Base-by-base conservation (phyloP, 1,284 basidiomycete genomes). In the Bondarzewia mesenterica region DNA sequence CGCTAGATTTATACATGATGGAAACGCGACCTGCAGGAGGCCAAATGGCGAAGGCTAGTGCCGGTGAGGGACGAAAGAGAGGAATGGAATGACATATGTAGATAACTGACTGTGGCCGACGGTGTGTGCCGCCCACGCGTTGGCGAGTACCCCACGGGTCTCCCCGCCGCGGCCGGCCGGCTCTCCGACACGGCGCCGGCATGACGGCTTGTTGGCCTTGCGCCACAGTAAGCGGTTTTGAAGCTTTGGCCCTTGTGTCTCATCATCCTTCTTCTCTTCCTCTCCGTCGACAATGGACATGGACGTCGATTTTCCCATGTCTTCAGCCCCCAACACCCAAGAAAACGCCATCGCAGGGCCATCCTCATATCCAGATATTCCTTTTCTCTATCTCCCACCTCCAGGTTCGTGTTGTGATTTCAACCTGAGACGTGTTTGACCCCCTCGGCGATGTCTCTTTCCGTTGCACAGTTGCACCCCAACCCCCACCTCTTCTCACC, bases 401-500 rank as follows among this genome's bases (percentile, higher is more conserved):
- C 60, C 58, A 63, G 63, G 66, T 68, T 49, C 48, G 51, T 55
- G 41, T 42, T 39, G 41, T 25, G 15, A 3, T 23, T 12, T 14
- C 25, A 10, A 15, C 6, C 5, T 42, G 10, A 14, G 10, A 12
- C 41, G 8, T 21, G 18, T 14, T 40, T 40, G 18, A 18, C 21
- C 23, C 4, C 26, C 26, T 42, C 4, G 7, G 41, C 41, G 7
- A 23, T 22, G 14, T 10, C 16, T 27, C 26, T 44, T 49, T 29
- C 36, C 36, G 43, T n/a, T 52, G 38, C 51, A 46, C 59, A 80
- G 75, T 59, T 18, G 70, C 68, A 47, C 67, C 72, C 25, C 72
- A 63, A 44, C 72, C 73, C 15, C 70, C 65, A 44, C 65, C 70
- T 18, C 71, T 75, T 61, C 73, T 88, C 48, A 64, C 72, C 40